Percentiles rank a stretch among this genome's conserved stretches.
phyloP scores from a whole-genome alignment of 768 basidiomycete species.

The Calocera cornea region DNA sequence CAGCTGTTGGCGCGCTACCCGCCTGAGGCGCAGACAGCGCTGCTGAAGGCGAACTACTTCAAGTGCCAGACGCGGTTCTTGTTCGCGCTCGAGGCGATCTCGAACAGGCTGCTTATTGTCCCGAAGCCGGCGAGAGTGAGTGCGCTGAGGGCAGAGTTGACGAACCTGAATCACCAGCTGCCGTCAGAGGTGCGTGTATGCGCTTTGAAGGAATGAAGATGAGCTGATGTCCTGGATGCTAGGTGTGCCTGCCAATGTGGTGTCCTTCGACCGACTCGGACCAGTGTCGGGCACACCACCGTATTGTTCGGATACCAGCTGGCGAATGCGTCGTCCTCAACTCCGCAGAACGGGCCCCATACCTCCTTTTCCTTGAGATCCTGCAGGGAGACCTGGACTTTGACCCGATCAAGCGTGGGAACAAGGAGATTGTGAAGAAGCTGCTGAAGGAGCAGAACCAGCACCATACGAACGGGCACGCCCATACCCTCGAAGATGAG shows the following conservation, averaged over 20 bases:
- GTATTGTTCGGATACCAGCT: conserved; percentile 92
- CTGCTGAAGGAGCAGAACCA: conserved; percentile 29
- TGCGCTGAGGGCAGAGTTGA: conserved; percentile 91
- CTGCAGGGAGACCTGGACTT: conserved; percentile 85
- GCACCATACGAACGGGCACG: background rate
- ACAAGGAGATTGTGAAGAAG: conserved; percentile 64
- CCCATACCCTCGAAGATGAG: background rate
- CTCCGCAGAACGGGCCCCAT: conserved; percentile 92
- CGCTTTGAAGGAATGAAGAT: background rate
- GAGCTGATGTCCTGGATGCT: conserved; percentile 9
- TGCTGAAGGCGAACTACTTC: conserved; percentile 8
- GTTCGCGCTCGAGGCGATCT: conserved; percentile 79
- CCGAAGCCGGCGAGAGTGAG: conserved; percentile 90
- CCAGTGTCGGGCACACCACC: conserved; percentile 59
- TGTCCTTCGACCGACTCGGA: conserved; percentile 44
- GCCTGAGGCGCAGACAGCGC: conserved; percentile 9
- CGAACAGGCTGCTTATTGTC: conserved; percentile 77
- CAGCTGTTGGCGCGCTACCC: conserved; percentile 24
- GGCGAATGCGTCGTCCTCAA: conserved; percentile 96
- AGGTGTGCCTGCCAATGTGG: conserved; percentile 32
- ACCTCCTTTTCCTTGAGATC: conserved; percentile 82
- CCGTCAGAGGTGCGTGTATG: conserved; percentile 69
- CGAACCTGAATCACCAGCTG: conserved; percentile 85
- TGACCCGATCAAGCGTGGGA: conserved; percentile 66
- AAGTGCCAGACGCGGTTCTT: conserved; percentile 62